These are phyloP conservation scores for Chlorella sorokiniana DNA, from an alignment of 139 green algal species.

Conservation along the genomic window DNA sequence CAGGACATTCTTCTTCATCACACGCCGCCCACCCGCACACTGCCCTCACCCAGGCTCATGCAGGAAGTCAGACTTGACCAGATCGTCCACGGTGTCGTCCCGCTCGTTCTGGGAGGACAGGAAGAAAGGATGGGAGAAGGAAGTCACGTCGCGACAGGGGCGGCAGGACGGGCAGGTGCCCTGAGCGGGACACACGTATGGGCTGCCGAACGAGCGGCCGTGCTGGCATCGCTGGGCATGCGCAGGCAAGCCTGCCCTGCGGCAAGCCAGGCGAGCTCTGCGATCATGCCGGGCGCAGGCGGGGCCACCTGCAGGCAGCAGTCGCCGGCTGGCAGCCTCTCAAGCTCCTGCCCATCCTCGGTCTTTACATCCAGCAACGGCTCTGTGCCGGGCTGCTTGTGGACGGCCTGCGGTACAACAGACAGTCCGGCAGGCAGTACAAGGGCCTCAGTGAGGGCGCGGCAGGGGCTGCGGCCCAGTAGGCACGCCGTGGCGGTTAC, in stretches of 20 bases:
- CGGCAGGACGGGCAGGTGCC: neutral
- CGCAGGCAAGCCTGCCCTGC: neutral
- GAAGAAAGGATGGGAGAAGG: neutral
- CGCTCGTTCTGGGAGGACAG: slow-evolving; percentile 54
- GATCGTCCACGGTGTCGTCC: slow-evolving; percentile 67
- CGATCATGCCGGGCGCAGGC: too few species aligned
- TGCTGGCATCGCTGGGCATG: too few species aligned
- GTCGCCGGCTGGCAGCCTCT: slow-evolving; percentile 3
- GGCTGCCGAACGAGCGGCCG: too few species aligned
- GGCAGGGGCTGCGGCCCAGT: too few species aligned
- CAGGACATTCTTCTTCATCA: too few species aligned
- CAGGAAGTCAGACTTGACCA: slow-evolving; percentile 63
- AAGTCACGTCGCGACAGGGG: neutral
- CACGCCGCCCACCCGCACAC: neutral
- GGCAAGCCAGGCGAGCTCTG: too few species aligned
- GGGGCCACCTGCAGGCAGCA: slow-evolving; percentile 29
- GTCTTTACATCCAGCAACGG: slow-evolving; percentile 26
- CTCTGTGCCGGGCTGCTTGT: slow-evolving; percentile 22
- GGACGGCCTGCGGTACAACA: slow-evolving; percentile 5
- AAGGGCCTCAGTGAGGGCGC: too few species aligned
- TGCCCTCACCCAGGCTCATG: slow-evolving; percentile 62
- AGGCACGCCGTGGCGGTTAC: too few species aligned
- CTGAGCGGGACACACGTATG: neutral
- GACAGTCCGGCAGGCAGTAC: too few species aligned
- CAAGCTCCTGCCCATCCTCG: slow-evolving; percentile 24